Evolutionary conservation across 2,329 filamentous ascomycete species (phyloP).

Genomic region (Alternaria triticimaculans): DNA sequence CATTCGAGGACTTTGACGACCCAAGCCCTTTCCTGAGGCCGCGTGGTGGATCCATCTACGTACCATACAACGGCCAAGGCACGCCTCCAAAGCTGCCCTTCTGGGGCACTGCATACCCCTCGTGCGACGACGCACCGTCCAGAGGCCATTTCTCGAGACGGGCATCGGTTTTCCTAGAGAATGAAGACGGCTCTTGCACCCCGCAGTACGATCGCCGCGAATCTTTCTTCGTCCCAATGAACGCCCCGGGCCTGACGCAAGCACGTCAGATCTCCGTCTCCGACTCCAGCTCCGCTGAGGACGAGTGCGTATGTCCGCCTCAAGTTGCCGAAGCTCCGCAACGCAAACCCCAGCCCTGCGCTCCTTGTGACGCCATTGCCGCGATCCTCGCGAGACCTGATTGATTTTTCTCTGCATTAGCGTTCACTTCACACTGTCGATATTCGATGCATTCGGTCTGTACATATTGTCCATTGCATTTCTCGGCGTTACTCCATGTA

Average conservation of each 20-base stretch:
- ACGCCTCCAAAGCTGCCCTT: slow-evolving; percentile 29
- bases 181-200: slow-evolving; percentile 11
- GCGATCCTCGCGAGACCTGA: slow-evolving; percentile 31
- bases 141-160: slow-evolving; percentile 21
- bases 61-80: slow-evolving; percentile 32
- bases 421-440: slow-evolving; percentile 29
- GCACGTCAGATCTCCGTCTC: slow-evolving; percentile 25
- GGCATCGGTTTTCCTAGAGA: slow-evolving; percentile 12
- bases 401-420: slow-evolving; percentile 9
- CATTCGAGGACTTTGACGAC: slow-evolving; percentile 26
- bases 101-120: slow-evolving; percentile 27
- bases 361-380: slow-evolving; percentile 36
- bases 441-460: slow-evolving; percentile 29
- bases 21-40: slow-evolving; percentile 30
- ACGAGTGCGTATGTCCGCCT: slow-evolving; percentile 20
- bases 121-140: slow-evolving; percentile 13
- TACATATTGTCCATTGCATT: slow-evolving; percentile 25
- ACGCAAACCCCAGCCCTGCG: slow-evolving; percentile 25
- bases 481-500: slow-evolving; percentile 30
- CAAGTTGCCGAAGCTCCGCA: slow-evolving; percentile 17
- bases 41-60: slow-evolving; percentile 35
- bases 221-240: slow-evolving; percentile 21
- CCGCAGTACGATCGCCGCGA: slow-evolving; percentile 24
- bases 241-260: slow-evolving; percentile 16
- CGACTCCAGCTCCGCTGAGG: slow-evolving; percentile 17